These are phyloP conservation scores for Coemansia sp. DNA, from an alignment of 192 early-diverging fungal species.

Conservation along the genomic window DNA sequence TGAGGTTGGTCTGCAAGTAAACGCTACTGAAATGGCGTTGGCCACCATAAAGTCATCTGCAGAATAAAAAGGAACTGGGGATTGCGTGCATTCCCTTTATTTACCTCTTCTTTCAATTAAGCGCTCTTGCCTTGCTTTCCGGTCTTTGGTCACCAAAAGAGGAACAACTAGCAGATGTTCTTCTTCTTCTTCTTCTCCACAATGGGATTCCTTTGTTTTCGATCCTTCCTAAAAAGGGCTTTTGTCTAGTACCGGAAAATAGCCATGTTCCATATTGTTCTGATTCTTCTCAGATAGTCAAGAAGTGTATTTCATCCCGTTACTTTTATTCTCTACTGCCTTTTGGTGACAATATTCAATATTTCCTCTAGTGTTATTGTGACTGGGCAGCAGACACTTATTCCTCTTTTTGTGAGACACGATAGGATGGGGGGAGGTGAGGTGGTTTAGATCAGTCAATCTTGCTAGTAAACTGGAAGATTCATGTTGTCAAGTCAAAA, in stretches of 20 bases:
- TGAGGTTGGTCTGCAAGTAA: too few relatives aligned
- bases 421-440: too few relatives aligned
- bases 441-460: too few relatives aligned
- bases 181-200: not conserved
- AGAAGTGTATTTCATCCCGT: not conserved
- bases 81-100: not conserved
- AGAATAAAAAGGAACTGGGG: too few relatives aligned
- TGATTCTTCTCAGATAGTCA: not conserved
- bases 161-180: too few relatives aligned
- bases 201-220: not conserved
- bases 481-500: too few relatives aligned
- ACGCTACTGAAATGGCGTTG: too few relatives aligned
- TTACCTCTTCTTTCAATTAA: not conserved
- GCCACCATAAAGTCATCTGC: too few relatives aligned
- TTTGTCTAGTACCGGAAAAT: not conserved
- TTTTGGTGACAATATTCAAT: not conserved
- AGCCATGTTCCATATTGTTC: constrained; percentile 6
- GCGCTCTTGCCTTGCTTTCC: not conserved
- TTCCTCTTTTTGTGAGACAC: too few relatives aligned
- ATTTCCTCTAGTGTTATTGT: too few relatives aligned
- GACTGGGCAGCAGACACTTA: too few relatives aligned
- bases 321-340: constrained; percentile 1
- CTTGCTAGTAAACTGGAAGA: too few relatives aligned
- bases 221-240: not conserved
- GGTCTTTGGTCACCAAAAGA: not conserved